Evolutionary conservation across 2,329 filamentous ascomycete species (phyloP).

Genomic region (Microdochium trichocladiopsis): DNA sequence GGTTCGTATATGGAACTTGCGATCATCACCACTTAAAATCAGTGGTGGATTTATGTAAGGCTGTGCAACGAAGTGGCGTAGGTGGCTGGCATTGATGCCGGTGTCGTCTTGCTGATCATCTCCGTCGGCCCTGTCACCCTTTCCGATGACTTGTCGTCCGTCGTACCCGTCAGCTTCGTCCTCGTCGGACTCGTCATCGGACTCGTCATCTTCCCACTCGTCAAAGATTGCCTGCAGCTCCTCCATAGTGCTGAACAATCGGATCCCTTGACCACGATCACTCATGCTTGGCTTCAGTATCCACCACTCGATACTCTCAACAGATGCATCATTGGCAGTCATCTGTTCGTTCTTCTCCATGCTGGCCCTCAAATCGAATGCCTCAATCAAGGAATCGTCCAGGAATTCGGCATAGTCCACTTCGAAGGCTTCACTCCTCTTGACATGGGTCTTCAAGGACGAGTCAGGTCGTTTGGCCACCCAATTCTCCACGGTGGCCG

Average conservation of each 20-base stretch:
- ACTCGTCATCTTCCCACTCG: slow-evolving; percentile 69
- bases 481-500: slow-evolving; percentile 78
- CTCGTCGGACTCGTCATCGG: slow-evolving; percentile 59
- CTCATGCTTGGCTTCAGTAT: slow-evolving; percentile 98
- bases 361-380: slow-evolving; percentile 78
- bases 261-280: slow-evolving; percentile 87
- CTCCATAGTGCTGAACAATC: slow-evolving; percentile 78
- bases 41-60: slow-evolving; percentile 89
- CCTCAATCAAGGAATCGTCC: slow-evolving; percentile 86
- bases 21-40: slow-evolving; percentile 54
- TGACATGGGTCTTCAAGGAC: slow-evolving; percentile 62
- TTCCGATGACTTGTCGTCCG: slow-evolving; percentile 10
- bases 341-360: slow-evolving; percentile 57
- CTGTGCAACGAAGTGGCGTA: slow-evolving; percentile 93
- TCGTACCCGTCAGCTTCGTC: slow-evolving; percentile 26
- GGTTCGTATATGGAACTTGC: slow-evolving; percentile 92
- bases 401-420: slow-evolving; percentile 95
- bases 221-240: slow-evolving; percentile 86
- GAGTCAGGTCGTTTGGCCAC: slow-evolving; percentile 73
- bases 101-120: slow-evolving; percentile 29
- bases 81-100: slow-evolving; percentile 75
- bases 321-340: slow-evolving; percentile 9
- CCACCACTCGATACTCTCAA: slow-evolving; percentile 72
- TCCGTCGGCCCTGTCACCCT: slow-evolving; percentile 9
- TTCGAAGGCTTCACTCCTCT: slow-evolving; percentile 79